Evolutionary conservation across 257 asterid species (phyloP).

Genomic region (Avicennia marina): DNA sequence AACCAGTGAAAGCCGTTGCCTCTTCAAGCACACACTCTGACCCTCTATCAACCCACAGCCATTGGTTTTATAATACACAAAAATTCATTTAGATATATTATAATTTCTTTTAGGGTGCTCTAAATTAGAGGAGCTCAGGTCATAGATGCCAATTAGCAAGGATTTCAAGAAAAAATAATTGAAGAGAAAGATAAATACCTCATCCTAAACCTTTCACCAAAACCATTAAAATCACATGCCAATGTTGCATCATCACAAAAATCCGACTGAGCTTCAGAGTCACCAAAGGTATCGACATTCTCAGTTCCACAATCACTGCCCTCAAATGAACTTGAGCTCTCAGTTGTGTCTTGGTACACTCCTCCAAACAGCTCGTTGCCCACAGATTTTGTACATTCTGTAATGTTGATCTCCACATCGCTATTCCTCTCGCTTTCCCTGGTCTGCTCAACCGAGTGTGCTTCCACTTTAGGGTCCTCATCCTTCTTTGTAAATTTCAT

Average conservation of each 20-base stretch:
- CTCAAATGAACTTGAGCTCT: constrained; percentile 75
- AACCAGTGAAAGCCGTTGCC: not conserved
- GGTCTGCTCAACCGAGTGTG: constrained; percentile 20
- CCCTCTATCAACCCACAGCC: not conserved
- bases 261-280: constrained; percentile 40
- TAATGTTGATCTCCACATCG: constrained; percentile 40
- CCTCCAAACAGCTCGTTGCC: constrained; percentile 28
- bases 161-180: not conserved
- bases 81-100: not conserved
- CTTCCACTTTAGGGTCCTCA: constrained; percentile 28
- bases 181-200: constrained; percentile 31
- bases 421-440: constrained; percentile 25
- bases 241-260: constrained; percentile 38
- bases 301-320: constrained; percentile 47
- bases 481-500: constrained; percentile 43
- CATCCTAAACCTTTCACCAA: constrained; percentile 31
- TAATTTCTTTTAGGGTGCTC: constrained; percentile 3
- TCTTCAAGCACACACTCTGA: not conserved
- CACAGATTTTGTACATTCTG: constrained; percentile 34
- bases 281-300: constrained; percentile 23
- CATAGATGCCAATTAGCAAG: not conserved
- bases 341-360: constrained; percentile 49
- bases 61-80: too few relatives aligned
- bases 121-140: not conserved
- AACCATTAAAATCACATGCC: constrained; percentile 26